phyloP scores from a whole-genome alignment of 108 stramenopile species.

The Fistulifera solaris region DNA sequence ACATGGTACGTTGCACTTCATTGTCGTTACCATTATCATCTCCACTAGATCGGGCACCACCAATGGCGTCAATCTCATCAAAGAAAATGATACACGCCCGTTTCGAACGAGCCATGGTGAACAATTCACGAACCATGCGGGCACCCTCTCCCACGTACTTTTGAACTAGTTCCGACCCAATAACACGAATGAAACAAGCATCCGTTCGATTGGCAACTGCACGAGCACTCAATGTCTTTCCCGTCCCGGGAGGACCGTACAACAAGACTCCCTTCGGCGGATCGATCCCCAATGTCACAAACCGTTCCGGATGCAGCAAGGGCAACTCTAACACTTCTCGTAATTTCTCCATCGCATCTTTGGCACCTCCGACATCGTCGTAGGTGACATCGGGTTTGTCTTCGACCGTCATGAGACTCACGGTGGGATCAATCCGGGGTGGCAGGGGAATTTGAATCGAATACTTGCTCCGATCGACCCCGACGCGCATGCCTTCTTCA shows the following conservation, averaged over 20 bases:
- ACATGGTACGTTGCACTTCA: constrained; percentile 98
- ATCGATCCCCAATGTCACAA: constrained; percentile 94
- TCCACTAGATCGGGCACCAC: constrained; percentile 68
- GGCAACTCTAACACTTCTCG: constrained; percentile 94
- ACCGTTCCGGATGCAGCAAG: constrained; percentile 93
- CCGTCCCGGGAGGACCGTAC: constrained; percentile 94
- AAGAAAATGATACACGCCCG: constrained; percentile 96
- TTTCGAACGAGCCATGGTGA: constrained; percentile 96
- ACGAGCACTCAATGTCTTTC: constrained; percentile 88
- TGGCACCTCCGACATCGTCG: constrained; percentile 99
- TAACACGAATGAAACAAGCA: constrained; percentile 97
- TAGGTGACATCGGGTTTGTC: constrained; percentile 99
- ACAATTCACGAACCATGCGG: constrained; percentile 98
- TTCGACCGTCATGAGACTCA: constrained; percentile 98
- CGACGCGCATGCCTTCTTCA: constrained; percentile 99
- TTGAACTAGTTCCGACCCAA: constrained; percentile 93
- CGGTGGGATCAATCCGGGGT: constrained; percentile 99
- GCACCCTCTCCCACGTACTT: constrained; percentile 98
- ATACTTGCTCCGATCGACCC: constrained; percentile 95
- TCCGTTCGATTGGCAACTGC: constrained; percentile 97
- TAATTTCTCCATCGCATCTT: constrained; percentile 95
- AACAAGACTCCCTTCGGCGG: constrained; percentile 96
- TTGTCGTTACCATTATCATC: constrained; percentile 90
- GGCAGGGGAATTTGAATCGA: constrained; percentile 98
- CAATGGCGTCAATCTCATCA: constrained; percentile 93